Evolutionary conservation across 2,329 filamentous ascomycete genomes (phyloP).

Genomic region (Arthrobotrys musiformis): DNA sequence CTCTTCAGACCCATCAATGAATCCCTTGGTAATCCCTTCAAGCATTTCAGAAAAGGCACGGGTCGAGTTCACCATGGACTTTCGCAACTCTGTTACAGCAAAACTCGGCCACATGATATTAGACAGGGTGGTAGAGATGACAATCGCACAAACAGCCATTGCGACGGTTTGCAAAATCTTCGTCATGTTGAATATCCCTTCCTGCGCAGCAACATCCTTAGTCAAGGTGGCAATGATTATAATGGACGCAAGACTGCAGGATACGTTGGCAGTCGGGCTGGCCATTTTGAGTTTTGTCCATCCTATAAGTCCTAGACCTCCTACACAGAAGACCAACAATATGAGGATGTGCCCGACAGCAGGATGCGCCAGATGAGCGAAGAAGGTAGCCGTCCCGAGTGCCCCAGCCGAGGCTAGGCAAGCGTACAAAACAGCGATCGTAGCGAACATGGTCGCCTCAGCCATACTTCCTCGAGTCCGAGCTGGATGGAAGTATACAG

Average conservation of each 20-base stretch:
- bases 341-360: constrained; percentile 70
- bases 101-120: constrained; percentile 71
- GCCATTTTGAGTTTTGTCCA: constrained; percentile 71
- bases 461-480: constrained; percentile 75
- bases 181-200: constrained; percentile 70
- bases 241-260: constrained; percentile 73
- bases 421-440: constrained; percentile 72
- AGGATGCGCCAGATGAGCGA: constrained; percentile 68
- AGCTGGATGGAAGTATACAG: constrained; percentile 75
- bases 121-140: constrained; percentile 68
- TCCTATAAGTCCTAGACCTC: constrained; percentile 73
- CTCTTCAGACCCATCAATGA: constrained; percentile 71
- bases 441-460: constrained; percentile 71
- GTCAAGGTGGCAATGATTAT: constrained; percentile 74
- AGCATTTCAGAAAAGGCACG: constrained; percentile 72
- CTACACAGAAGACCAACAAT: constrained; percentile 72
- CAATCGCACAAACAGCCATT: constrained; percentile 71
- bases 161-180: constrained; percentile 69
- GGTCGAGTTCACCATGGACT: constrained; percentile 70
- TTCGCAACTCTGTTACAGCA: constrained; percentile 70
- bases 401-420: constrained; percentile 71
- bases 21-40: constrained; percentile 70
- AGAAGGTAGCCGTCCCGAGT: constrained; percentile 73
- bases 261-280: constrained; percentile 71
- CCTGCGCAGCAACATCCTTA: constrained; percentile 74